Evolutionary conservation across 768 basidiomycete species (phyloP).

Genomic region (Russula virescens): DNA sequence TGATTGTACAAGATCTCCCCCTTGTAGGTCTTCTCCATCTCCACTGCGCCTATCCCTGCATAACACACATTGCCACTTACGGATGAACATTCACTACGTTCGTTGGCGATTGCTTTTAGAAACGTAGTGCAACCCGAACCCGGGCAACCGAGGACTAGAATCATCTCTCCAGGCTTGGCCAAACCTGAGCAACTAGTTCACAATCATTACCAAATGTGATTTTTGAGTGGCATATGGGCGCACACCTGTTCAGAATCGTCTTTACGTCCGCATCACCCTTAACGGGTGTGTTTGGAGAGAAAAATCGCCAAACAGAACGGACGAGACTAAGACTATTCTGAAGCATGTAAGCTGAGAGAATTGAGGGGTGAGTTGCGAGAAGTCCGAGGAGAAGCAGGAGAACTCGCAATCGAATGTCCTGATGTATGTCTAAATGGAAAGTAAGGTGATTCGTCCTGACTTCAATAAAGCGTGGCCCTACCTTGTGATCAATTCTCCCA

Average conservation of each 20-base stretch:
- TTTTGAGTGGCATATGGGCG: not conserved
- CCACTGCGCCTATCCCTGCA: slow-evolving; percentile 67
- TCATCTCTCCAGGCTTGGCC: slow-evolving; percentile 22
- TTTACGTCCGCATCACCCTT: not conserved
- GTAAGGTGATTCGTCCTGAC: not conserved
- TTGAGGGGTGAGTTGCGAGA: not conserved
- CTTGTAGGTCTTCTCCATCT: slow-evolving; percentile 71
- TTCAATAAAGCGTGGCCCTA: slow-evolving; percentile 23
- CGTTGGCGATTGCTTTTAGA: slow-evolving; percentile 77
- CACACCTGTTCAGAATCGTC: slow-evolving; percentile 13
- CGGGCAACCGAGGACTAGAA: slow-evolving; percentile 50
- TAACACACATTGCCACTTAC: slow-evolving; percentile 75
- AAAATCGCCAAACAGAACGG: not conserved
- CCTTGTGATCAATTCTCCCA: slow-evolving; percentile 55
- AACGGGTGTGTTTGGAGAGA: not conserved
- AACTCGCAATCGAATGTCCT: slow-evolving; percentile 54
- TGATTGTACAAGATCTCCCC: slow-evolving; percentile 79
- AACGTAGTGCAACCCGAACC: slow-evolving; percentile 85
- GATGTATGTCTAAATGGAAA: slow-evolving; percentile 44
- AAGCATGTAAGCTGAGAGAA: slow-evolving; percentile 8
- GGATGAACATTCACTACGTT: slow-evolving; percentile 54
- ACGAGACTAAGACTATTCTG: slow-evolving; percentile 5
- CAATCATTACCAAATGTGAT: not conserved
- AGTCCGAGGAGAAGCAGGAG: not conserved
- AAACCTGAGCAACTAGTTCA: slow-evolving; percentile 18